phyloP scores from a whole-genome alignment of 1,139 yeast species.

The Debaryomyces psychrophilus region DNA sequence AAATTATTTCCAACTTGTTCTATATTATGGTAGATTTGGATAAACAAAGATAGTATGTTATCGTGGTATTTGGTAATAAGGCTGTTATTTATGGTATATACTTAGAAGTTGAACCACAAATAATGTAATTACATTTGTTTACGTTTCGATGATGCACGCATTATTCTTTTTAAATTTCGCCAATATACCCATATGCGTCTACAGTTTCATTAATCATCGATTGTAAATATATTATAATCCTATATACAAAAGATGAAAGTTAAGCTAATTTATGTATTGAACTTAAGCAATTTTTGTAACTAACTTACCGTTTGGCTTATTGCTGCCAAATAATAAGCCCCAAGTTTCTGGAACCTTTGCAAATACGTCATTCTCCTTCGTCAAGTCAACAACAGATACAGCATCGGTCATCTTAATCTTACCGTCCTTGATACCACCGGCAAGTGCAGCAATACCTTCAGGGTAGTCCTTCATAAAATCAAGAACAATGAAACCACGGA shows the following conservation, averaged over 20 bases:
- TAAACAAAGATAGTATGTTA: background rate
- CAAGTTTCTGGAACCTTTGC: slow-evolving; percentile 33
- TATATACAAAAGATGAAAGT: too few relatives aligned
- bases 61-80: background rate
- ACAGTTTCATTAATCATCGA: too few relatives aligned
- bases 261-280: too few relatives aligned
- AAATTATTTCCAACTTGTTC: background rate
- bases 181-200: too few relatives aligned
- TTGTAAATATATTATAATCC: too few relatives aligned
- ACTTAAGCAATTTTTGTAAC: slow-evolving; percentile 33
- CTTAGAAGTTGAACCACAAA: slow-evolving; percentile 1
- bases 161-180: background rate
- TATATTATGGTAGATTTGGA: background rate
- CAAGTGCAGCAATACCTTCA: slow-evolving; percentile 39
- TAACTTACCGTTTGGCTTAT: slow-evolving; percentile 40
- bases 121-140: slow-evolving; percentile 3
- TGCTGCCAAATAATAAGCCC: slow-evolving; percentile 32
- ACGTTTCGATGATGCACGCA: slow-evolving; percentile 8
- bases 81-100: background rate
- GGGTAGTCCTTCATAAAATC: slow-evolving; percentile 39
- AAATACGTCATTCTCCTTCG: slow-evolving; percentile 24
- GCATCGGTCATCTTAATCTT: slow-evolving; percentile 36
- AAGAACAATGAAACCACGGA: slow-evolving; percentile 51
- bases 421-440: slow-evolving; percentile 42
- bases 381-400: slow-evolving; percentile 29